Evolutionary conservation across 2,329 filamentous ascomycete genomes (phyloP), one percentile per base, ranked within the genome.

Genomic region (Hypoxylon sp.): DNA sequence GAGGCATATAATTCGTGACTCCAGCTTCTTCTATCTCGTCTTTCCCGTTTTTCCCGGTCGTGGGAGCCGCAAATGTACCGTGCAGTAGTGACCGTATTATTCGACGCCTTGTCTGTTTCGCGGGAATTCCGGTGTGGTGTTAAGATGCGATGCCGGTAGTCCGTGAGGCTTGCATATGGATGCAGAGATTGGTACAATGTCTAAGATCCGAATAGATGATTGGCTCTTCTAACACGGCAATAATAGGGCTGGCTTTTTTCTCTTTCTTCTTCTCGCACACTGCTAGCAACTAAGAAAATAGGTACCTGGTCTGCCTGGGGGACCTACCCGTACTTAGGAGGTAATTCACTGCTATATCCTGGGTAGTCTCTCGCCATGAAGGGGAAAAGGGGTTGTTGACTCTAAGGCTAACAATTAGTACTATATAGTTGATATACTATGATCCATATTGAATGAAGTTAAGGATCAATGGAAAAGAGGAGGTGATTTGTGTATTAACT

Each of bases 111-210:
- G 37, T 42, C 17, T 5, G 14, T n/a, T 39, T 39, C 3, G n/a
- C 14, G 14, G 39, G 39, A 22, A 44, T 44, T 22, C 17, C 39
- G 19, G 33, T 51, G 22, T 39, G 39, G 29, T 29, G 24, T 50
- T 22, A 22, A 39, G 35, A 33, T 14, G 19, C 29, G 44, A 70
- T 67, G 67, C 53, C 64, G 67, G 67, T 37, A 70, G 52, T 64
- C 60, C 60, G 47, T 9, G 22, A 59, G 52, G 57, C 52, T 57
- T 70, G 67, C 67, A 67, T 67, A 47, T 53, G 5, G n/a, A 54
- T 44, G 67, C 37, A 58, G 47, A 47, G 55, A 63, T 67, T 59
- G 55, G 51, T 61, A 46, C 47, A 24, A 22, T 54, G n/a, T 39
- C 57, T 39, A 42, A 50, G 50, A 64, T 61, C 33, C 35, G 29